phyloP scores from a whole-genome alignment of 345 rosid genomes.

The Salix arbutifolia region DNA sequence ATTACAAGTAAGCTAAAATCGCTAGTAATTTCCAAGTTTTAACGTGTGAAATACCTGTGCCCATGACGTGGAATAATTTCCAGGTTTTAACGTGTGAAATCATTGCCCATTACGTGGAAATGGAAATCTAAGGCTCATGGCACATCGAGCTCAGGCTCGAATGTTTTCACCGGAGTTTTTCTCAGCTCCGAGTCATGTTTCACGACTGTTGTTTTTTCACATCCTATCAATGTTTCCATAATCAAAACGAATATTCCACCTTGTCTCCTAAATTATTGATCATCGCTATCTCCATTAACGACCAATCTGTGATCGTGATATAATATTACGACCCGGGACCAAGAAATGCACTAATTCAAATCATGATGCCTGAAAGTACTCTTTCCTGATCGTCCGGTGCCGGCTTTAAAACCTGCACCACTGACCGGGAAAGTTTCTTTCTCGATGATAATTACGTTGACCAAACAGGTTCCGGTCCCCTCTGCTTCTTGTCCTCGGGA shows the following conservation, averaged over 20 bases:
- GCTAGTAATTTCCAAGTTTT: background rate
- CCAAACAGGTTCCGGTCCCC: background rate
- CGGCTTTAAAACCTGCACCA: background rate
- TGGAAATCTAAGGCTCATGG: background rate
- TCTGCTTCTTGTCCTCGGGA: background rate
- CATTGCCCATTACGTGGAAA: background rate
- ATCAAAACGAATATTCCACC: background rate
- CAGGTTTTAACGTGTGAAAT: background rate
- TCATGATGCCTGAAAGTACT: background rate
- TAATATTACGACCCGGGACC: conserved; percentile 10
- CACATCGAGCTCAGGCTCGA: background rate
- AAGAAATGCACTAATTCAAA: background rate
- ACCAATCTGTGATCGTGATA: background rate
- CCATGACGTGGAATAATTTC: background rate
- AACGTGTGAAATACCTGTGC: background rate
- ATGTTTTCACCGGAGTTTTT: background rate
- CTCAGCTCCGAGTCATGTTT: background rate
- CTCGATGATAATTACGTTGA: conserved; percentile 9
- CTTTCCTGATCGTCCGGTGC: conserved; percentile 13
- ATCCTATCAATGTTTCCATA: background rate
- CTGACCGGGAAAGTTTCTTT: conserved; percentile 8
- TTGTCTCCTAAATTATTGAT: background rate
- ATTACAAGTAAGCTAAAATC: no score
- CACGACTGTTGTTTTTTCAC: background rate
- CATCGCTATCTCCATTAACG: background rate